Evolutionary conservation across 2,329 filamentous ascomycete species (phyloP), one percentile per base, ranked within the genome.

Genomic region (Ceratocystis ficicola): DNA sequence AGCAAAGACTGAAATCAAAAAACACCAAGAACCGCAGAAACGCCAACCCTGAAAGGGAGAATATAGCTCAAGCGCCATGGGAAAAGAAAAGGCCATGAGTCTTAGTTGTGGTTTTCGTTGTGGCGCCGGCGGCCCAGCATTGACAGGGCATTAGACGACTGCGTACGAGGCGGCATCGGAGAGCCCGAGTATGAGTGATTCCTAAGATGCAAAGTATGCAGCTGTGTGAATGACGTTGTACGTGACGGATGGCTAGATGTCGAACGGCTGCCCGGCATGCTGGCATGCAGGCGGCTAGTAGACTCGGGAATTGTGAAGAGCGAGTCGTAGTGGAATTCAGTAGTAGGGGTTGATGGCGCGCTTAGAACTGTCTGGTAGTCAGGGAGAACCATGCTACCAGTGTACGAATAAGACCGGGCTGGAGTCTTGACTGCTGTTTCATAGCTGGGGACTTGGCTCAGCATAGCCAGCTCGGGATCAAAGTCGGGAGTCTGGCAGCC

Each of bases 391-490:
- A 77, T 73, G 41, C 78, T 78, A 25, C 79, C 78, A 5, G 79
- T 74, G 55, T 78, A 78, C 62, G 76, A 79, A 15, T 78, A 78
- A 44, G 80, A 78, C 63, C 82, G 79, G 17, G 84, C 81, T 4
- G 85, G 83, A 0, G 85, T 83, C 69, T 83, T 83, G 30, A 90
- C 83, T 0, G 88, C 88, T 0, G 88, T 91, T 17, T 82, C 81
- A 73, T 92, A 92, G 66, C 88, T 91, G 0, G 88, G 88, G 1
- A 92, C 88, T 69, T 87, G 87, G 73, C 80, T 87, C 52, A 91
- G 76, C 69, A 85, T 82, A 61, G 82, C 81, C 69, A 89, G 76
- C 69, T 88, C 84, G 20, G 79, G 76, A 62, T 80, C 71, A 69
- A 85, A 81, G 70, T 85, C 80, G 3, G 80, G 79, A 6, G 83